A percentile compares a stretch with the other conserved stretches of the same genome.
Conservation (phyloP, 2,329 filamentous ascomycete species). For the Fusarium caatingaense region DNA sequence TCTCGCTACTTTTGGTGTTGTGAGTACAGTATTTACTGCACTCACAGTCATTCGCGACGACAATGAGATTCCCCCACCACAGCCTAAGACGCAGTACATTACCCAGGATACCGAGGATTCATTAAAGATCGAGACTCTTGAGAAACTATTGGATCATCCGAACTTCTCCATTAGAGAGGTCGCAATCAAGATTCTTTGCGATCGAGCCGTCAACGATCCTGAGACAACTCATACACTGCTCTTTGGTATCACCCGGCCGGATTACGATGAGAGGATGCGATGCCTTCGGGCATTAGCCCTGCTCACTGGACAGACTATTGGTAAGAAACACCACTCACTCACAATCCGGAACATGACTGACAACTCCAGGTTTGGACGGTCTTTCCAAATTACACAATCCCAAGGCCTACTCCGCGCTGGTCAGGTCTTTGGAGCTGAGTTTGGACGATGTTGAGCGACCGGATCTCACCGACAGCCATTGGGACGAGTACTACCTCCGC, state of each 20-base stretch:
- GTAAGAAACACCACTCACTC: conserved; percentile 37
- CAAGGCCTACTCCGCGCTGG: conserved; percentile 66
- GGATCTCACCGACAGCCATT: conserved; percentile 65
- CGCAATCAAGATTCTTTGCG: conserved; percentile 68
- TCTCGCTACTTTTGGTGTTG: conserved; percentile 68
- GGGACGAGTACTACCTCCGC: conserved; percentile 72
- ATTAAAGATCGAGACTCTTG: conserved; percentile 72
- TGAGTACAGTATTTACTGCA: conserved; percentile 67
- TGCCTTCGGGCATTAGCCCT: conserved; percentile 67
- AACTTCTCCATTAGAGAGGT: conserved; percentile 79
- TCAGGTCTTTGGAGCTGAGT: conserved; percentile 69
- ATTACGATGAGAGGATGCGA: conserved; percentile 69
- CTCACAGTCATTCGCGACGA: conserved; percentile 71
- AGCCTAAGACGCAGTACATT: conserved; percentile 77
- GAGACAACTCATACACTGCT: conserved; percentile 63
- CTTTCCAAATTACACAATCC: conserved; percentile 62
- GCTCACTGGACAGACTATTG: conserved; percentile 58
- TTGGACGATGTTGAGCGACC: conserved; percentile 63
- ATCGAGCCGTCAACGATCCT: conserved; percentile 69
- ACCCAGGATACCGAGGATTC: conserved; percentile 81
- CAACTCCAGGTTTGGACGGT: conserved; percentile 49
- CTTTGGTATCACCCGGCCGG: conserved; percentile 67
- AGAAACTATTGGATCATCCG: conserved; percentile 75
- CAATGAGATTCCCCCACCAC: conserved; percentile 72
- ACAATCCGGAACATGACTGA: conserved; percentile 22